Base-by-base conservation (phyloP, 164 flowering plant species). In the Vitis amurensis region DNA sequence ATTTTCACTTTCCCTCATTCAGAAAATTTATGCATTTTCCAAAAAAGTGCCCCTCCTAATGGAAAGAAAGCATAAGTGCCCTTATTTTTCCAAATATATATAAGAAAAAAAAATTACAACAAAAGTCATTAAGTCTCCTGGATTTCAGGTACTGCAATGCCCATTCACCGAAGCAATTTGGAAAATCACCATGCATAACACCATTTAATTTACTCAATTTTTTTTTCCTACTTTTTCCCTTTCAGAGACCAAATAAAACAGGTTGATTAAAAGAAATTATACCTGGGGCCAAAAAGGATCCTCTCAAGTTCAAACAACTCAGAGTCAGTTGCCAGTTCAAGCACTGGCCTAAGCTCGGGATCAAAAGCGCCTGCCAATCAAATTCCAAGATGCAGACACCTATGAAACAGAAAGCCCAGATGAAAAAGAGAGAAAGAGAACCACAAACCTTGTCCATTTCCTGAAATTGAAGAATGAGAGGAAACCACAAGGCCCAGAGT, bases 211-310 rank as follows among this genome's bases (percentile, higher is more conserved):
- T 37, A 37, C 8, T 11, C 4, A 61, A 2, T 53, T 53, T 53
- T 53, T 53, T 53, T 53, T 53, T 0, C 56, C n/a, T 53, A 17
- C 14, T 14, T 53, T 53, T 53, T 53, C 56, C 44, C 44, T 3
- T 37, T 37, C 44, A 23, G 27, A 23, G 27, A 37, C n/a, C 64
- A 9, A 12, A 63, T 17, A 6, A 60, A n/a, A 12, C 9, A 55
- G 13, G 16, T 27, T 7, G 52, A 23, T 11, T 50, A 14, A 55
- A 55, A 49, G 30, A 69, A 9, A 17, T 37, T 7, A 37, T 37
- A 87, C 98, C 97, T 94, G 30, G 89, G 90, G 9, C 97, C 95
- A 57, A 88, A 94, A 31, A 94, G 94, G 73, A 94, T 92, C 16
- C 77, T 73, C 68, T 85, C 87, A 57, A 94, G 80, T 74, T 94